Evolutionary conservation across 768 basidiomycete species (phyloP).

Genomic region (Pulveroboletus sp.): DNA sequence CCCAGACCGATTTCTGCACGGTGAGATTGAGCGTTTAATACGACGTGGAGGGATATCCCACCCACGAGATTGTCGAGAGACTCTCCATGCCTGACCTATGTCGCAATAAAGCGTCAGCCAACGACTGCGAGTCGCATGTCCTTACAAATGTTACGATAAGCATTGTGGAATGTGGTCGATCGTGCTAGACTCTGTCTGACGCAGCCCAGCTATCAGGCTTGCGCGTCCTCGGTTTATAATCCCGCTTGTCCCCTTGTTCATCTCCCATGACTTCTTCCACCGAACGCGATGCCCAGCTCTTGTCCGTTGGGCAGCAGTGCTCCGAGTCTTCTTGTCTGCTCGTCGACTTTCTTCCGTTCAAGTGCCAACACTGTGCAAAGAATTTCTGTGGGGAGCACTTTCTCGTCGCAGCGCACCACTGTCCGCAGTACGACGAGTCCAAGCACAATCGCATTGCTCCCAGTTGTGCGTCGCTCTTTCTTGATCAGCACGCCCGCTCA

Average conservation of each 20-base stretch:
- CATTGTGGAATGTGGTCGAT: conserved; percentile 10
- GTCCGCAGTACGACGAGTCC: conserved; percentile 66
- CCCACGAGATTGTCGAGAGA: conserved; percentile 73
- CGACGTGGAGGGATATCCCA: neutral
- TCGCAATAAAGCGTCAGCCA: neutral
- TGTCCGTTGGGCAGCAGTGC: conserved; percentile 72
- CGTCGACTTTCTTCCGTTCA: conserved; percentile 84
- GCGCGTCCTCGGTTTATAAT: conserved; percentile 29
- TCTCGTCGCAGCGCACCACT: conserved; percentile 62
- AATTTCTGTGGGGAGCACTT: conserved; percentile 81
- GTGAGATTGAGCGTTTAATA: neutral
- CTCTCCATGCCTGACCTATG: conserved; percentile 72
- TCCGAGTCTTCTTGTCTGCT: conserved; percentile 61
- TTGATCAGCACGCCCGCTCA: conserved; percentile 1
- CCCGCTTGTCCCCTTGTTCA: neutral
- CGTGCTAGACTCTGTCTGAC: neutral
- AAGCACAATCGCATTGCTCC: conserved; percentile 77
- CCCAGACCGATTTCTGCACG: conserved; percentile 54
- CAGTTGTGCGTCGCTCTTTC: conserved; percentile 47
- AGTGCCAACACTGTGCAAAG: conserved; percentile 74
- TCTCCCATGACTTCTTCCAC: conserved; percentile 9
- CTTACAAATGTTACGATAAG: conserved; percentile 28
- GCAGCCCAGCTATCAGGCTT: neutral
- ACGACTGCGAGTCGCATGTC: no score
- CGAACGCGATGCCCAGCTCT: conserved; percentile 53